Evolutionary conservation across 345 rosid genomes (phyloP).

Genomic region (Eucalyptus victrix): DNA sequence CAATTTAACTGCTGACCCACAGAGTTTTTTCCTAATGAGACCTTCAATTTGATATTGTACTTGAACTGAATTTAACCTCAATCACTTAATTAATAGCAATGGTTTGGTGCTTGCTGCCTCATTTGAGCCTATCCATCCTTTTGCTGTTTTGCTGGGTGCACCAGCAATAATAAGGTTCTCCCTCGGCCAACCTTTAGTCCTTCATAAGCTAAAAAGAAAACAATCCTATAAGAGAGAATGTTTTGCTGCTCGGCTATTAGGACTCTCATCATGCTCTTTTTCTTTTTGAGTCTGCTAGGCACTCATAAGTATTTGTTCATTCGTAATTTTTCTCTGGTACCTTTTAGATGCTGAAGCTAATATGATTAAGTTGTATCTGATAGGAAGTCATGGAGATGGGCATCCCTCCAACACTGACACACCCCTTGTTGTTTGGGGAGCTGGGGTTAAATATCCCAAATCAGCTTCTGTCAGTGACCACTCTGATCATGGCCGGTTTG

Average conservation of each 20-base stretch:
- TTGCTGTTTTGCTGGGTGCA: background rate
- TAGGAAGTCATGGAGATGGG: conserved; percentile 98
- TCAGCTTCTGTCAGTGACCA: conserved; percentile 26
- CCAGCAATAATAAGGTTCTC: background rate
- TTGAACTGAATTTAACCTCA: background rate
- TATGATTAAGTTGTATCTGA: background rate
- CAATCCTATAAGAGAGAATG: background rate
- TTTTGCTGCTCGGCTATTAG: background rate
- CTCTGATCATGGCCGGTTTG: conserved; percentile 46
- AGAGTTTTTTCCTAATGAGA: background rate
- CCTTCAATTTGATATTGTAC: background rate
- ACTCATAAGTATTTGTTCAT: background rate
- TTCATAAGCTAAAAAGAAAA: background rate
- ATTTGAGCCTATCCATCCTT: background rate
- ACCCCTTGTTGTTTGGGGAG: conserved; percentile 98
- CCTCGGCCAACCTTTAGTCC: background rate
- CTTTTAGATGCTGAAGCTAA: background rate
- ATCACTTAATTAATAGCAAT: background rate
- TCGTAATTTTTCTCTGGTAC: background rate
- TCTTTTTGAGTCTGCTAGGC: background rate
- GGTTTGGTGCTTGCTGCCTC: background rate
- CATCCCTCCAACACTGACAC: conserved; percentile 92
- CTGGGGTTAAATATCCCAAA: conserved; percentile 69
- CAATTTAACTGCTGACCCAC: background rate
- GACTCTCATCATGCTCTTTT: background rate